Percentiles rank a stretch among this genome's conserved stretches.
Conservation (phyloP, 1,139 yeast species). For the Taiozyma sp. region DNA sequence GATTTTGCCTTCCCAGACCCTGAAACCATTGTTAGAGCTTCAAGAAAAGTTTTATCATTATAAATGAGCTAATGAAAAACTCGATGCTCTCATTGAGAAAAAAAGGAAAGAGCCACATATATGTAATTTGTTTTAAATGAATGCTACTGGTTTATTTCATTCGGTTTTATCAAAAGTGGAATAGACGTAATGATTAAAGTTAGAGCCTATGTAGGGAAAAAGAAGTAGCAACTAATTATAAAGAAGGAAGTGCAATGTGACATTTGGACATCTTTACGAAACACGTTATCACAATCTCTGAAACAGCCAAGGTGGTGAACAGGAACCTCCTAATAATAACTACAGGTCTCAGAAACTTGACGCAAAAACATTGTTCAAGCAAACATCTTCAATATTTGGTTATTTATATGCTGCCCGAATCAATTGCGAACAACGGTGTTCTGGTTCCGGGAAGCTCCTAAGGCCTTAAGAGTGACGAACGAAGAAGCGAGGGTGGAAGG, state of each 20-base stretch:
- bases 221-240: too few species aligned
- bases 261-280: too few species aligned
- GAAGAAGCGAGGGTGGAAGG: background rate
- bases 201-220: too few species aligned
- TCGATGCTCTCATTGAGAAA: background rate
- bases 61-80: conserved; percentile 22
- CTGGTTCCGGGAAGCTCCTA: background rate
- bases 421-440: background rate
- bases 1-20: conserved; percentile 98
- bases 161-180: background rate
- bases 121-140: background rate
- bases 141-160: background rate
- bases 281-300: too few species aligned
- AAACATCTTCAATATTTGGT: too few species aligned
- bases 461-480: background rate
- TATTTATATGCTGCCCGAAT: background rate
- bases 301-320: too few species aligned
- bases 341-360: background rate
- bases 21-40: conserved; percentile 85
- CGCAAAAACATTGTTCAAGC: background rate
- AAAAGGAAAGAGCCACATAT: background rate
- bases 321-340: too few species aligned
- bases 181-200: background rate
- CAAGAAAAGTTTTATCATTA: conserved; percentile 81
- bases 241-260: too few species aligned